These are phyloP conservation scores for Pseudevernia furfuracea DNA, from an alignment of 495 filamentous ascomycete species.

Conservation along the genomic window DNA sequence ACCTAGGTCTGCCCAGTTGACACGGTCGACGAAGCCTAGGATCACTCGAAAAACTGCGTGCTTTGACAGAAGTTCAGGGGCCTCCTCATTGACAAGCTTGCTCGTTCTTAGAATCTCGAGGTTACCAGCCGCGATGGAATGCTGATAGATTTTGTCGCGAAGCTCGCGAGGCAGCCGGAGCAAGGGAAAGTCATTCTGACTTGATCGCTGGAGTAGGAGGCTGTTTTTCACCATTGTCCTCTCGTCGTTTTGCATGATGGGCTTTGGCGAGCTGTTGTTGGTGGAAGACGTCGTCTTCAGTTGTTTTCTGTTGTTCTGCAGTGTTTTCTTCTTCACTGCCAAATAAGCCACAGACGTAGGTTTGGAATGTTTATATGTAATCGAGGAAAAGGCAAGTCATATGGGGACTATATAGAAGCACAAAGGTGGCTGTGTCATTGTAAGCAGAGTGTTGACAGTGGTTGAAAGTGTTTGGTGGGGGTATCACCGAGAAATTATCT, in stretches of 20 bases:
- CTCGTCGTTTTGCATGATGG: background rate
- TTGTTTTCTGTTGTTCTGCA: no score
- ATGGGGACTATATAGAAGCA: no score
- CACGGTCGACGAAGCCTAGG: background rate
- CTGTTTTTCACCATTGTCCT: background rate
- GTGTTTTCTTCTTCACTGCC: no score
- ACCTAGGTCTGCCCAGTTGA: background rate
- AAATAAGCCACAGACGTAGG: no score
- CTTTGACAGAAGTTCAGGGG: background rate
- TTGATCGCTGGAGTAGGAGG: background rate
- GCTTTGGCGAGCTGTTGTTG: background rate
- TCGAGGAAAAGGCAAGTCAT: no score
- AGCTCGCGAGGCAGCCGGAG: background rate
- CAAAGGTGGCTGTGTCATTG: no score
- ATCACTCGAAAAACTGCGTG: background rate
- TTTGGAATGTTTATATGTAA: no score
- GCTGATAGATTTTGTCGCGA: background rate
- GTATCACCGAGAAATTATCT: no score
- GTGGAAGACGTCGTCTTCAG: background rate
- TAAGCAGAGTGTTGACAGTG: no score
- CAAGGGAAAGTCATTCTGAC: background rate
- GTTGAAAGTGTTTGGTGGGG: no score
- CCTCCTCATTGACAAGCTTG: background rate
- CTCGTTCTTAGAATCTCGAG: background rate
- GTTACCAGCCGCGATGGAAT: background rate